Conservation (phyloP, 176 grass and related monocot genomes). For the Cenchrus purpureus region DNA sequence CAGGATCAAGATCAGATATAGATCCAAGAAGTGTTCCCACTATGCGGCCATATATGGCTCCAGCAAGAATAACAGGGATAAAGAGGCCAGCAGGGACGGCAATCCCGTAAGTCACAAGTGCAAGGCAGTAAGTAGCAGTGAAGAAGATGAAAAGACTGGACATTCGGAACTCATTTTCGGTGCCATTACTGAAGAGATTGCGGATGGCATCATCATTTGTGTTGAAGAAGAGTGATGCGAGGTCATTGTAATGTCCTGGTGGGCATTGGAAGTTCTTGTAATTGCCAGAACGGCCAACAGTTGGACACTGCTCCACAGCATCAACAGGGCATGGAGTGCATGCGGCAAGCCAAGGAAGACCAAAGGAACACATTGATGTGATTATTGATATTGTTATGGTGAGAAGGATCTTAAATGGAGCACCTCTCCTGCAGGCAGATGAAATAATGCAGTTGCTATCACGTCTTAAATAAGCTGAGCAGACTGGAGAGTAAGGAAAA, state of each 20-base stretch:
- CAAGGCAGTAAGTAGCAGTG: constrained; percentile 69
- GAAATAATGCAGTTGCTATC: constrained; percentile 31
- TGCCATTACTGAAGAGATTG: constrained; percentile 84
- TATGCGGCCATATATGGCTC: constrained; percentile 73
- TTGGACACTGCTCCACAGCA: constrained; percentile 68
- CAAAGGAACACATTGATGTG: constrained; percentile 80
- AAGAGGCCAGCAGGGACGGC: constrained; percentile 93
- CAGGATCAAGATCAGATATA: constrained; percentile 68
- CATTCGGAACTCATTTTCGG: constrained; percentile 57
- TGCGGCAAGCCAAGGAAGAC: constrained; percentile 75
- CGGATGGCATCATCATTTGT: constrained; percentile 96
- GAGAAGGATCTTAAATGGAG: constrained; percentile 82
- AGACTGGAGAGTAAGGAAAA: neutral
- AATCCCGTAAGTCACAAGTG: constrained; percentile 73
- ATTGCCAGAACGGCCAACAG: constrained; percentile 70
- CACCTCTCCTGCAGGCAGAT: constrained; percentile 71
- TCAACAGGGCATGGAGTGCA: constrained; percentile 65
- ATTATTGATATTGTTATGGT: constrained; percentile 74
- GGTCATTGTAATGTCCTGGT: constrained; percentile 82
- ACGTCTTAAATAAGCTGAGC: constrained; percentile 4
- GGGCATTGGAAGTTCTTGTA: constrained; percentile 89
- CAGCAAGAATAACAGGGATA: constrained; percentile 89
- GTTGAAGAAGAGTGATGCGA: constrained; percentile 88
- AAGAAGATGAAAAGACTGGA: constrained; percentile 85
- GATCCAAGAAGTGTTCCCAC: constrained; percentile 73